Conservation (phyloP, 2,329 filamentous ascomycete genomes). For the Chrysosporium keratinophilum region DNA sequence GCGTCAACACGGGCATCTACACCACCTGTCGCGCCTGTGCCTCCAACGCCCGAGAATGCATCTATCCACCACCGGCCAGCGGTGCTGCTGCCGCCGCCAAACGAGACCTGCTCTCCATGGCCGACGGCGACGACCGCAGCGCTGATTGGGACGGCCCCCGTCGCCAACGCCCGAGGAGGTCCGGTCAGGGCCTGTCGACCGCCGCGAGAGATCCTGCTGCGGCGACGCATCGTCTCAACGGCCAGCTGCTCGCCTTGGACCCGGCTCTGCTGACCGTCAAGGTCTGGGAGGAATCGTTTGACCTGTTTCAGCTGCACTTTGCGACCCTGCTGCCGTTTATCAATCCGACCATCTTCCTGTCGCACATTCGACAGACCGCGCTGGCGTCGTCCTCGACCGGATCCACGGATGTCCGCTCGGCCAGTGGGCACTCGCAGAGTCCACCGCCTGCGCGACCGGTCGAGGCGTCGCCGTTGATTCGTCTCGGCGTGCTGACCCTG, state of each 20-base stretch:
- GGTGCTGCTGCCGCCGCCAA: constrained; percentile 25
- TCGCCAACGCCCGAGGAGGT: constrained; percentile 32
- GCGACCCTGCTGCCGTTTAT: constrained; percentile 48
- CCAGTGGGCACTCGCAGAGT: constrained; percentile 25
- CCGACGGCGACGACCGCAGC: constrained; percentile 10
- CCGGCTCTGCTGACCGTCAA: constrained; percentile 42
- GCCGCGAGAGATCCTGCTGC: constrained; percentile 23
- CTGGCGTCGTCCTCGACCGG: constrained; percentile 3
- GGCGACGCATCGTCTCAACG: neutral
- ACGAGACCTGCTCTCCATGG: constrained; percentile 30
- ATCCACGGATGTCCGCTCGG: constrained; percentile 14
- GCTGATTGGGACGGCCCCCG: constrained; percentile 35
- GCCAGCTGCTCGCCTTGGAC: constrained; percentile 38
- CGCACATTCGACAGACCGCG: constrained; percentile 35
- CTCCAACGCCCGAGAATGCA: constrained; percentile 60
- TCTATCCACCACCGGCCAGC: constrained; percentile 48
- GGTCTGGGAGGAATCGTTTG: constrained; percentile 49
- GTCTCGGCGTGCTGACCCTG: constrained; percentile 46
- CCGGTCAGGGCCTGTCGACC: constrained; percentile 20
- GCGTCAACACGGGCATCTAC: constrained; percentile 64
- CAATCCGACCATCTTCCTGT: constrained; percentile 45
- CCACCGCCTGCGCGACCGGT: constrained; percentile 20
- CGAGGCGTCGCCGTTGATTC: constrained; percentile 40
- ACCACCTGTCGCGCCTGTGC: constrained; percentile 66
- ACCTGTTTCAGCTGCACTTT: constrained; percentile 50